Evolutionary conservation across 1,284 basidiomycete species (phyloP), one percentile per base, ranked within the genome.

Genomic region (Ustilago sp.): DNA sequence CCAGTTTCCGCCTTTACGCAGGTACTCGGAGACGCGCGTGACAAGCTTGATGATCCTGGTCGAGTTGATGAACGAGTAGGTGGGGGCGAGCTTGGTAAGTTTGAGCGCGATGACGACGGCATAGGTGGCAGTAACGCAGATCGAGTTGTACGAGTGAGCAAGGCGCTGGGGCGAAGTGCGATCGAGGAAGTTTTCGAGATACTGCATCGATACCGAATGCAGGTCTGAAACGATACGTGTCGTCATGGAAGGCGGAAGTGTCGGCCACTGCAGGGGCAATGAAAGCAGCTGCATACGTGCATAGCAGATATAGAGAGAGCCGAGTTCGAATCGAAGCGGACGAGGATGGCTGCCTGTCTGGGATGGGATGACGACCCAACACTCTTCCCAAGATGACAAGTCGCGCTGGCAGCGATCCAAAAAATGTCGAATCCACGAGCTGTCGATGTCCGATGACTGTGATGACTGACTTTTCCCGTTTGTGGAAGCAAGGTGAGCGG

Each of bases 271-370:
- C 1, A 76, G 54, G 2, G 70, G 68, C 3, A 76, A 51, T 5
- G 68, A 70, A 23, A 76, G 63, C n/a, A 76, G 62, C 48, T 76
- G 74, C 65, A 76, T 71, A n/a, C 64, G 61, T n/a, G 69, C 69
- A 45, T 76, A 71, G 66, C 68, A 68, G 41, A 76, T 71, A 51
- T 76, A 76, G 12, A 76, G 66, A 23, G 74, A 67, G 15, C 68
- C 74, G 2, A 76, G 66, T 45, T 72, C 69, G n/a, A 76, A 52
- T 5, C 71, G 71, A 0, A 74, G 59, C 4, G 71, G 71, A 38
- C 71, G 68, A 48, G 68, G 68, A 35, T 67, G 62, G 17, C 36
- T 63, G 8, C 60, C 52, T 3, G 74, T 63, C 1, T 54, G 69
- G 2, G 59, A 66, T 13, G 68, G 62, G 15, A 66, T 65, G 43